Conservation (phyloP, 164 flowering plant species). For the Stephania yunnanensis region DNA sequence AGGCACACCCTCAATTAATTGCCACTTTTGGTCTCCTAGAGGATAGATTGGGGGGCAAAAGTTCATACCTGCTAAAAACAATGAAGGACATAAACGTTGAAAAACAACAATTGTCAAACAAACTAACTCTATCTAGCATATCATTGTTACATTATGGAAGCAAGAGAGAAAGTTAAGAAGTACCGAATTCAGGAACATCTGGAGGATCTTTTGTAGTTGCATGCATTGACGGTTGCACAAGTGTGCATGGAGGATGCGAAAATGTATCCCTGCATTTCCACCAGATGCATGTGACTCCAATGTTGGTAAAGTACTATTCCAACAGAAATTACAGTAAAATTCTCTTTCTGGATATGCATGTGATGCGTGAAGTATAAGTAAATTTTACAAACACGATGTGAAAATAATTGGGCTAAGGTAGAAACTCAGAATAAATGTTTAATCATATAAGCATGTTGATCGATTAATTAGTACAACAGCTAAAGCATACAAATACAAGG, state of each 20-base stretch:
- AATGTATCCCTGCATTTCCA: slow-evolving; percentile 79
- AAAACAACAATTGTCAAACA: not conserved
- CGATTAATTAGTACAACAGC: not conserved
- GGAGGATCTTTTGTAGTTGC: slow-evolving; percentile 30
- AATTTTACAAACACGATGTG: not conserved
- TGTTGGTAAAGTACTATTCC: not conserved
- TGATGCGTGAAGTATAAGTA: not conserved
- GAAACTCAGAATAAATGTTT: not conserved
- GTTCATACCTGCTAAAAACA: slow-evolving; percentile 39
- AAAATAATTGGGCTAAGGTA: not conserved
- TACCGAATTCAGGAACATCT: slow-evolving; percentile 77
- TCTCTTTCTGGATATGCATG: not conserved
- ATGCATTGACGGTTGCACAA: slow-evolving; percentile 86
- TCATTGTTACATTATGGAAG: not conserved
- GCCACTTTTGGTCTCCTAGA: slow-evolving; percentile 54
- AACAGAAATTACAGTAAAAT: not conserved
- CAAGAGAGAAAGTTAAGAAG: not conserved
- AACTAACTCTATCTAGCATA: not conserved
- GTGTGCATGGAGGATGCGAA: slow-evolving; percentile 87
- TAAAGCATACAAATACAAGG: not conserved
- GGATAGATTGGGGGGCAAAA: slow-evolving; percentile 94
- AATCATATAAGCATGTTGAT: not conserved
- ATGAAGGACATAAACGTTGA: not conserved
- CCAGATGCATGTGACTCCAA: slow-evolving; percentile 4
- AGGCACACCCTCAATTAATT: slow-evolving; percentile 46